Conservation (phyloP, 2,329 filamentous ascomycete species). For the Cordyceps fumosorosea region DNA sequence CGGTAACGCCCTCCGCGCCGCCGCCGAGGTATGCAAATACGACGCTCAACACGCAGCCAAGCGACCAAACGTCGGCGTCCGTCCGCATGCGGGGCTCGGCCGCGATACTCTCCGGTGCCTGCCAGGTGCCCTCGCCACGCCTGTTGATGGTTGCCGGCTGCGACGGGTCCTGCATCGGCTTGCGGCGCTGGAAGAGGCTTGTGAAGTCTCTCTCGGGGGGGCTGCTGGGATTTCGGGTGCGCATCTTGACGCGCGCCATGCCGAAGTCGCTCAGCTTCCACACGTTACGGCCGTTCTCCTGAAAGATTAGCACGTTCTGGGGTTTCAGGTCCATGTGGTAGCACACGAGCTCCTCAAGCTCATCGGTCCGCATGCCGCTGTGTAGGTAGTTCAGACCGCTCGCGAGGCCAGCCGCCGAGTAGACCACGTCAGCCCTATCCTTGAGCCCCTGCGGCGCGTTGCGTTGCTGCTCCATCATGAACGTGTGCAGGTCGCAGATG, state of each 20-base stretch:
- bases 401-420: constrained; percentile 25
- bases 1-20: constrained; percentile 22
- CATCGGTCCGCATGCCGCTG: constrained; percentile 23
- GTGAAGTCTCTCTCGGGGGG: constrained; percentile 23
- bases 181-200: constrained; percentile 20
- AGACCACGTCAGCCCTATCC: constrained; percentile 23
- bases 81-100: constrained; percentile 24
- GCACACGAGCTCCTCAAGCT: constrained; percentile 26
- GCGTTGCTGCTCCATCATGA: constrained; percentile 24
- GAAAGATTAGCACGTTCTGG: constrained; percentile 29
- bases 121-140: constrained; percentile 29
- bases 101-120: constrained; percentile 28
- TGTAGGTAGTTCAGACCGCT: constrained; percentile 32
- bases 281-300: constrained; percentile 16
- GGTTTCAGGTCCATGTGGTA: constrained; percentile 37
- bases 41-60: constrained; percentile 34
- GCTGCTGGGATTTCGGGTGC: constrained; percentile 5
- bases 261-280: constrained; percentile 39
- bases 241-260: constrained; percentile 30
- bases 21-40: constrained; percentile 30
- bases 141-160: constrained; percentile 23
- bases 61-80: constrained; percentile 34
- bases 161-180: constrained; percentile 17
- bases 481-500: constrained; percentile 29
- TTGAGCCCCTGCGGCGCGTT: constrained; percentile 16